Evolutionary conservation across 2,329 filamentous ascomycete genomes (phyloP), one percentile per base, ranked within the genome.

Genomic region (Arthrinium phaeospermum): DNA sequence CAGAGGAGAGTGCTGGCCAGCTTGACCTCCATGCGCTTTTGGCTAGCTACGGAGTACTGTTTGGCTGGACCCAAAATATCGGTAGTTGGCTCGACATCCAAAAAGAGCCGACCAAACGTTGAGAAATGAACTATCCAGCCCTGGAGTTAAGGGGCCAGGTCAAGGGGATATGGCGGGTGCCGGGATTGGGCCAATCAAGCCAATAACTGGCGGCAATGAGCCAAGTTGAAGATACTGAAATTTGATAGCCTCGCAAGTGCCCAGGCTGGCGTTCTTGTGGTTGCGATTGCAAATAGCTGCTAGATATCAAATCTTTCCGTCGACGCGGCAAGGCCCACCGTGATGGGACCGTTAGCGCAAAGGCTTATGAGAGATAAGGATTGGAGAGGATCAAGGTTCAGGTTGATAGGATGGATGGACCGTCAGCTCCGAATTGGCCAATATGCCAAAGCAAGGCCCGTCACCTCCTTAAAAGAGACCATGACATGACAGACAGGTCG

Each of bases 361-460:
- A 61, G 57, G 57, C 57, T 64, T 64, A 64, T 64, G 57, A 64
- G 34, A 64, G 57, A 64, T 64, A 64, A 64, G 57, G 34, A 64
- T 19, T 24, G 24, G 24, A 16, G 19, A 30, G 4, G 51, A 57
- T 14, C 37, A 41, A 41, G 37, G 37, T 41, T 41, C 37, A 41
- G 57, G 34, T 64, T 41, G 57, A 13, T 14, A 24, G 57, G 34
- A 34, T 41, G 22, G 8, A 41, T 64, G 34, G 57, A 14, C 57
- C 57, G 57, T 64, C 57, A 64, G 34, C 19, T 64, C 57, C 57
- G 57, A 41, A 34, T n/a, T 64, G 34, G 57, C 34, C 57, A 41
- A 64, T 5, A 4, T 12, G n/a, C 14, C 6, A 34, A 64, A 37
- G 53, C 27, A 41, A 12, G 12, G 19, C 19, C n/a, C 57, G 57